Evolutionary conservation across 2,329 filamentous ascomycete species (phyloP).

Genomic region (Dactylellina haptotyla): DNA sequence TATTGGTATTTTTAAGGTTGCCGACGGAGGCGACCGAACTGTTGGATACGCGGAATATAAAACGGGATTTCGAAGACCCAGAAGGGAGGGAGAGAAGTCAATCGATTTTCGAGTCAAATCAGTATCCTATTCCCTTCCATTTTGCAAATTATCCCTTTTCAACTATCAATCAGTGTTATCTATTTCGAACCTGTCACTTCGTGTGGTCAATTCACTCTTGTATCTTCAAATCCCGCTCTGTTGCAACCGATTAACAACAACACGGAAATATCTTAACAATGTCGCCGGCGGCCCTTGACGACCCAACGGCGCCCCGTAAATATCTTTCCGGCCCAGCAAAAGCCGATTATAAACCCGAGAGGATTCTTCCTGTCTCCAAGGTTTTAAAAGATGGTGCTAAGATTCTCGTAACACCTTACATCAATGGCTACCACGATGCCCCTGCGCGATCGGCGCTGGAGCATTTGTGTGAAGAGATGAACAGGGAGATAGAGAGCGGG

Average conservation of each 20-base stretch:
- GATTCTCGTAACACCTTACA: slow-evolving; percentile 37
- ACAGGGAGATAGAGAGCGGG: slow-evolving; percentile 75
- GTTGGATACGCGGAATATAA: neutral
- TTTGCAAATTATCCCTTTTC: no score
- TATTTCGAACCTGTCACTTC: neutral
- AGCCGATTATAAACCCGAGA: slow-evolving; percentile 18
- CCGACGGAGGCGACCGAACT: neutral
- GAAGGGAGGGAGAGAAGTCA: neutral
- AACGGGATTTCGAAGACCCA: neutral
- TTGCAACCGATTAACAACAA: slow-evolving; percentile 40
- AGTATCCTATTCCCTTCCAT: no score
- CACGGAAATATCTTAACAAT: slow-evolving; percentile 24
- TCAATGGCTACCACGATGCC: slow-evolving; percentile 32
- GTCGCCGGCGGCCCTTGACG: slow-evolving; percentile 41
- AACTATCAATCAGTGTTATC: no score
- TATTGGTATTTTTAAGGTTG: neutral
- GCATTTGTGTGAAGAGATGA: slow-evolving; percentile 72
- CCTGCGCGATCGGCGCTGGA: slow-evolving; percentile 7
- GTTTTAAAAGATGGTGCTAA: slow-evolving; percentile 33
- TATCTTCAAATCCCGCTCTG: neutral
- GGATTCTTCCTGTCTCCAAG: slow-evolving; percentile 17
- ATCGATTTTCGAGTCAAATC: no score
- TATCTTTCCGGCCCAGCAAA: slow-evolving; percentile 29
- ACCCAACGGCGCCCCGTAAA: slow-evolving; percentile 32
- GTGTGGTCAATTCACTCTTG: neutral